phyloP scores from a whole-genome alignment of 192 early-diverging fungal genomes.

The Coemansia sp. region DNA sequence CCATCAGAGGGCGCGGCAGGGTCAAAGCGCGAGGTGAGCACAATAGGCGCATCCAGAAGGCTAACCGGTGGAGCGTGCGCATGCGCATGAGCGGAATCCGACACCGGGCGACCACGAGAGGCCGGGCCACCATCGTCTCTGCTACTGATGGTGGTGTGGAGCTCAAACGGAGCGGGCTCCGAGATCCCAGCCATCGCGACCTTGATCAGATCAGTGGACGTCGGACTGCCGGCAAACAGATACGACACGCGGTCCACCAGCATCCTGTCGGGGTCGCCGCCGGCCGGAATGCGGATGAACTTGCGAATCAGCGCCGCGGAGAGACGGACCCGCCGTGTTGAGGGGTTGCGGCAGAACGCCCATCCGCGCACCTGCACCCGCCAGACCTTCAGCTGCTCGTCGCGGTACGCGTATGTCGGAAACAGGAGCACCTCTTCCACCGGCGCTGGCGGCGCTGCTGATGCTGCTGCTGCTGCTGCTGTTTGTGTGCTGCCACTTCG shows the following conservation, averaged over 20 bases:
- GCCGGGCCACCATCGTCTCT: not conserved
- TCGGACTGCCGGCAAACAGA: constrained; percentile 39
- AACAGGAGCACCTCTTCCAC: constrained; percentile 49
- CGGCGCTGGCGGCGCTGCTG: not conserved
- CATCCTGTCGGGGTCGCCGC: constrained; percentile 33
- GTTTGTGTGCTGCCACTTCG: not conserved
- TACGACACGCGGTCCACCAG: constrained; percentile 46
- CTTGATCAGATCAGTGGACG: constrained; percentile 31
- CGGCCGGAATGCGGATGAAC: constrained; percentile 36
- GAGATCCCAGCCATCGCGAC: constrained; percentile 48
- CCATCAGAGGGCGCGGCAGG: not conserved
- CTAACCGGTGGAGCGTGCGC: constrained; percentile 14
- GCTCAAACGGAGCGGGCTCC: constrained; percentile 44
- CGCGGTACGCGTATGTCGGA: constrained; percentile 48
- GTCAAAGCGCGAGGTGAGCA: constrained; percentile 32
- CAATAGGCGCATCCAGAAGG: constrained; percentile 46
- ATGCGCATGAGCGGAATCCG: not conserved
- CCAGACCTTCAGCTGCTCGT: constrained; percentile 53
- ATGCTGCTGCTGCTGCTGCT: not conserved
- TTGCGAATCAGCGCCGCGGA: constrained; percentile 38
- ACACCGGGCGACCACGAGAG: not conserved
- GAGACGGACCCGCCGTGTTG: constrained; percentile 29
- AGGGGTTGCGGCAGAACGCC: constrained; percentile 42
- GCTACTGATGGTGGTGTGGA: constrained; percentile 8
- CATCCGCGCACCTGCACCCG: constrained; percentile 52